These are phyloP conservation scores for Tanacetum coccineum DNA, from an alignment of 129 eudicot genomes.

Conservation along the genomic window DNA sequence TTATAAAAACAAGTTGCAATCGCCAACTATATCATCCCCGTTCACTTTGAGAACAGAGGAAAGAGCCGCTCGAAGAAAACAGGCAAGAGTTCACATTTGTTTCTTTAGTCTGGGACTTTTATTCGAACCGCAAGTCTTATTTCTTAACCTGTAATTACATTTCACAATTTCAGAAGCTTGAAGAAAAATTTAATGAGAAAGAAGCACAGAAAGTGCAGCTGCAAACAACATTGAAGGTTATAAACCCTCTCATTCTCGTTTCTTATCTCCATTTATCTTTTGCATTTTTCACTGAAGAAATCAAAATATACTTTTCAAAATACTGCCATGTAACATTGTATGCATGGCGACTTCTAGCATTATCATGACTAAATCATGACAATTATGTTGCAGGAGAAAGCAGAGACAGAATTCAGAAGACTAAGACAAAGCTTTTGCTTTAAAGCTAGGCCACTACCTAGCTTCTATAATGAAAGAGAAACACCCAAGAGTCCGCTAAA, in stretches of 20 bases:
- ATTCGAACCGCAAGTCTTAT: neutral
- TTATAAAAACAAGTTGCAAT: constrained; percentile 57
- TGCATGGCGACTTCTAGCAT: too few species aligned
- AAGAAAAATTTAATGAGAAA: constrained; percentile 76
- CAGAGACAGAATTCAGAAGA: constrained; percentile 73
- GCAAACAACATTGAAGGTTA: constrained; percentile 66
- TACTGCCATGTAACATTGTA: too few species aligned
- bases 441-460: constrained; percentile 72
- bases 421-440: constrained; percentile 80
- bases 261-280: too few species aligned
- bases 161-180: constrained; percentile 57
- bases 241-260: too few species aligned
- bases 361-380: too few species aligned
- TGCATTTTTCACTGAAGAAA: too few species aligned
- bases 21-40: constrained; percentile 69
- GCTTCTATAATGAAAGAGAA: constrained; percentile 60
- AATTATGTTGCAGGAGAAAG: constrained; percentile 62
- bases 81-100: constrained; percentile 37
- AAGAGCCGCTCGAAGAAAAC: constrained; percentile 83
- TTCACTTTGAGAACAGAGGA: constrained; percentile 69
- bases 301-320: too few species aligned
- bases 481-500: constrained; percentile 38
- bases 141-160: constrained; percentile 4
- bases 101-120: neutral
- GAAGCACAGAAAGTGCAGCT: constrained; percentile 49